Evolutionary conservation across 2,329 filamentous ascomycete species (phyloP), one percentile per base, ranked within the genome.

Genomic region (Penicillium decumbens): DNA sequence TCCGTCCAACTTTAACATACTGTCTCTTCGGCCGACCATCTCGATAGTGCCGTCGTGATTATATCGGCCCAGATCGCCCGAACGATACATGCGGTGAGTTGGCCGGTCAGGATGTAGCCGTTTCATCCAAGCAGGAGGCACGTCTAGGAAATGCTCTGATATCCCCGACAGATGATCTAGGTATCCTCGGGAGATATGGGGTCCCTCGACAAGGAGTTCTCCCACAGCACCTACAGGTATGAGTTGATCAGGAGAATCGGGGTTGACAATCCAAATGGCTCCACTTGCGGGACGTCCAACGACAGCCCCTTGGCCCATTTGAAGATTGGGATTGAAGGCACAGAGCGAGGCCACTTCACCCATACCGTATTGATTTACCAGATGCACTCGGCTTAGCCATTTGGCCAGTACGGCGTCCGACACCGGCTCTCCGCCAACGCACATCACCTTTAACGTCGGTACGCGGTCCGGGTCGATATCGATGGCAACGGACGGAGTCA

Each of bases 311-410:
- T 43, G 46, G 0, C 50, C 56, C 13, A 50, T 41, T n/a, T 57
- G 24, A 5, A 53, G 47, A 7, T 56, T 50, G 3, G 49, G 45
- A 5, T 64, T 63, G 32, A 55, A 59, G 3, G 59, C 58, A 35
- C 61, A 64, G 18, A 60, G 50, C 1, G 57, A 58, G 10, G 61
- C 61, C 1, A 54, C 51, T 35, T 65, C 62, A 8, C 62, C 61
- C 61, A 64, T 64, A 0, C 62, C 62, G 37, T 62, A 65, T 25
- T 63, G 60, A 20, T 65, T 65, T 1, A 65, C 42, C 2, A 65
- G 45, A 5, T 50, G 41, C 0, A 56, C 51, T 6, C 35, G 49
- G 13, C 20, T 2, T 0, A 43, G 30, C 61, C 61, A 65, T 39
- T 56, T 56, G 0, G 43, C 25, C 10, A 63, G 23, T 1, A 63